Evolutionary conservation across 768 basidiomycete species (phyloP), one percentile per base, ranked within the genome.

Genomic region (Tricholoma bakamatsutake): DNA sequence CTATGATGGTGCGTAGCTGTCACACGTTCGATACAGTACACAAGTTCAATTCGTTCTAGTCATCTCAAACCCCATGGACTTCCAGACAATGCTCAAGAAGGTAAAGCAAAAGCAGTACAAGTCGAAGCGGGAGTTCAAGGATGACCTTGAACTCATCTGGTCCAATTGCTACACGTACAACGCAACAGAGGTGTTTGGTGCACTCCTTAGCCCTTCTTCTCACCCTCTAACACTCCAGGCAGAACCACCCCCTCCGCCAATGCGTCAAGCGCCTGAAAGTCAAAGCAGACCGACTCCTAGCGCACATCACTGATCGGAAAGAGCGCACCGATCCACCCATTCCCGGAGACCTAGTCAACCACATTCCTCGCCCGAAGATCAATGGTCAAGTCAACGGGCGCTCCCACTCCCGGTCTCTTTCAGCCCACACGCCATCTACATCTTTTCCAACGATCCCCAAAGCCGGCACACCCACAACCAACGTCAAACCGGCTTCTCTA

Each of bases 101-200:
- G 88, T 98, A 67, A 98, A 97, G 74, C 76, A 81, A 56, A 91
- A 90, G 67, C 80, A 83, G 48, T 98, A 97, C 80, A 94, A 95
- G 72, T 91, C 86, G 30, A 98, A 98, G 73, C 79, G 84, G 60
- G 90, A 95, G 64, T 98, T 99, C 71, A 87, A 88, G 59, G 87
- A 90, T 57, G 97, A 99, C 72, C 76, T 99, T 42, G 91, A 96
- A 61, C 82, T 98, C 58, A 98, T 99, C 61, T 99, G 97, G 97
- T 84, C 84, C 46, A 99, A 98, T 61, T 98, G 96, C 70, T 81
- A 88, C 59, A 84, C 80, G 5, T 98, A 98, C 70, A 99, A 99
- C 69, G 87, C 90, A 15, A 80, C 85, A 10, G 89, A 93, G 76
- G 95, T 93, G 62, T 57, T 15, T 30, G 46, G 88, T 79, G n/a